These are phyloP conservation scores for Umbellularia californica DNA, from an alignment of 164 flowering plant species.

Conservation along the genomic window DNA sequence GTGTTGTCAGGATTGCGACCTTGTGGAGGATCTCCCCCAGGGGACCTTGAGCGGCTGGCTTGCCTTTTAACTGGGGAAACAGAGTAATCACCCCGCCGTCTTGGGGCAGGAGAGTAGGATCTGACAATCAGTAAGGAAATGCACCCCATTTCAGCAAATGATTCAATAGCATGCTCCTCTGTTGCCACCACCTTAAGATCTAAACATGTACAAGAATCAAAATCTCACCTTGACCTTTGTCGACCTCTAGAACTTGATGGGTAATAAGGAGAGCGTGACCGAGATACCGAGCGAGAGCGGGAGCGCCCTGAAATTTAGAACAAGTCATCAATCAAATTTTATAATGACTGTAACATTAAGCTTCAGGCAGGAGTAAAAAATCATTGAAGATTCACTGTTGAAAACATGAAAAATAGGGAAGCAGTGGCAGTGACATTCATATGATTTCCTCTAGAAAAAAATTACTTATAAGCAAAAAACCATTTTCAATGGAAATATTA, in stretches of 20 bases:
- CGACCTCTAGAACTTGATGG: slow-evolving; percentile 57
- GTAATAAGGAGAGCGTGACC: slow-evolving; percentile 65
- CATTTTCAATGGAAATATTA: too few relatives aligned
- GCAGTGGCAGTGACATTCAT: not conserved
- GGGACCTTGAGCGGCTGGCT: slow-evolving; percentile 43
- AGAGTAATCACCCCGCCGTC: slow-evolving; percentile 48
- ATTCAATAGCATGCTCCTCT: too few relatives aligned
- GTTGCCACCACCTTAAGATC: not conserved
- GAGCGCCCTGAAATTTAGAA: slow-evolving; percentile 7
- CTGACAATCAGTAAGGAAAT: slow-evolving; percentile 24
- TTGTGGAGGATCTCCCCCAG: slow-evolving; percentile 41
- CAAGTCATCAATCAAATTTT: not conserved
- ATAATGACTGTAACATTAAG: not conserved
- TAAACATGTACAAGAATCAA: not conserved
- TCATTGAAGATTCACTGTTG: not conserved
- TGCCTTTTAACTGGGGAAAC: slow-evolving; percentile 56
- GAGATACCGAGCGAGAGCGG: slow-evolving; percentile 61
- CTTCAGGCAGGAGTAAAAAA: not conserved
- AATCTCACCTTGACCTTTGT: slow-evolving; percentile 62
- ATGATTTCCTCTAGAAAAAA: not conserved
- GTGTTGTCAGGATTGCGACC: slow-evolving; percentile 33
- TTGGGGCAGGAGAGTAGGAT: slow-evolving; percentile 65
- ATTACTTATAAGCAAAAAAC: not conserved
- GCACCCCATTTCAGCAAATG: not conserved
- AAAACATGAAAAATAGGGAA: not conserved